Evolutionary conservation across 805 yeast genomes (phyloP), one percentile per base, ranked within the genome.

Genomic region (Ogataea parapolymorpha): DNA sequence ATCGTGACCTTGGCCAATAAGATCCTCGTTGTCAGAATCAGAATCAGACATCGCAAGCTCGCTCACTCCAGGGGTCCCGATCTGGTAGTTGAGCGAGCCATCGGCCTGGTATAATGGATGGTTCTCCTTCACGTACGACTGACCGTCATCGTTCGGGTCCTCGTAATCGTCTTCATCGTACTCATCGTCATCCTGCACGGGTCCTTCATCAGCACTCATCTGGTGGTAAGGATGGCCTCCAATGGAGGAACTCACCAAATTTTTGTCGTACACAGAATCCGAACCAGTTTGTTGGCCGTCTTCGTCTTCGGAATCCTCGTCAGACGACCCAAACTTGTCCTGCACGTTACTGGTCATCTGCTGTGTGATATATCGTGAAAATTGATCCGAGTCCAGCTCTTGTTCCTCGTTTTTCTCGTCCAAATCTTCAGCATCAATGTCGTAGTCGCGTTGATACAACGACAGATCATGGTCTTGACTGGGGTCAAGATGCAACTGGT

Each of bases 61-160:
- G 35, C 49, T 46, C 17, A 46, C 43, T 16, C 51, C 51, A 8
- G 37, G 39, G 32, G 46, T 35, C 8, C 51, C 56, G 23, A 42
- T 42, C 13, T 44, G 32, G 29, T 50, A 49, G 26, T 56, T 61
- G 37, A 62, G 35, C 2, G 64, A 56, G 9, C 67, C 67, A 40
- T 60, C 67, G 2, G 76, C 65, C 48, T 74, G 78, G 54, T 83
- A 82, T 40, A 82, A 60, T 5, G 86, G 82, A 52, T 80, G 77
- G 29, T 71, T 65, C 17, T 72, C 69, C 56, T 77, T 81, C 39
- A 79, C 77, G 59, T 84, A 84, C 1, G 86, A 80, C 55, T 77
- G 79, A 0, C 91, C 91, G 54, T 84, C 91, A 58, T 85, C 91
- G 54, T 84, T 82, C 1, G 91, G 90, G 56, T 84, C 90, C 51